Percentiles rank a stretch among this genome's conserved stretches.
These are phyloP conservation scores for Phytophthora cactorum DNA, from an alignment of 352 stramenopile genomes.

Conservation along the genomic window DNA sequence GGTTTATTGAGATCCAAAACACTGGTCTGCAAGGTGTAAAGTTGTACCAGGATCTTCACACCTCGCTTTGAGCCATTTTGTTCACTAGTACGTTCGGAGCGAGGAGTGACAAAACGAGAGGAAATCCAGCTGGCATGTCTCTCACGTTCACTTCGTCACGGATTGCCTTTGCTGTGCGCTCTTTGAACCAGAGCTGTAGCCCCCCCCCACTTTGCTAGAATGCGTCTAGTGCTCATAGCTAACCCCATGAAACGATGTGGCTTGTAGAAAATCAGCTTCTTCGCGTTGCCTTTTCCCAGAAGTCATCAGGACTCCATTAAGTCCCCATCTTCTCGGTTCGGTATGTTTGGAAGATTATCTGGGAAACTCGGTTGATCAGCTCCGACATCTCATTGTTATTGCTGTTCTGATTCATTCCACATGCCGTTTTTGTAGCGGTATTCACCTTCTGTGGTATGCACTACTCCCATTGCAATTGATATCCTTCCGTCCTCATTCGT, in stretches of 20 bases:
- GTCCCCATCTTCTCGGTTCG: not conserved
- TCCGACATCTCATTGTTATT: not conserved
- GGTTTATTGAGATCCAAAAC: not conserved
- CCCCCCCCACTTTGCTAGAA: not conserved
- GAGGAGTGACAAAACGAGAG: not conserved
- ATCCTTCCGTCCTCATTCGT: not conserved
- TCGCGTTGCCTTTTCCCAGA: not conserved
- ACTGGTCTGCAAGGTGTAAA: not conserved
- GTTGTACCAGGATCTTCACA: not conserved
- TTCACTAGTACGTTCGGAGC: not conserved
- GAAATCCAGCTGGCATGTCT: not conserved
- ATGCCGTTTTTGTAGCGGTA: not conserved
- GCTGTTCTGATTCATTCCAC: not conserved
- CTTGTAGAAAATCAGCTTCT: conserved; percentile 2
- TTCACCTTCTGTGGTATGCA: not conserved
- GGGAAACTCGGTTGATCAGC: not conserved
- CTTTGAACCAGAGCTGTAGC: not conserved
- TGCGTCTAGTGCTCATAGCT: not conserved
- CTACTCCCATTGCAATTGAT: not conserved
- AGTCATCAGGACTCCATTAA: conserved; percentile 2
- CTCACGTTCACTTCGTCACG: not conserved
- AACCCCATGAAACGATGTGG: conserved; percentile 10
- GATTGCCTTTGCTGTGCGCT: conserved; percentile 2
- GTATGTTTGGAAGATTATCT: not conserved
- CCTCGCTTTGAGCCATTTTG: not conserved